These are phyloP conservation scores for Coniophora puteana DNA, from an alignment of 1,284 basidiomycete species.

Conservation along the genomic window DNA sequence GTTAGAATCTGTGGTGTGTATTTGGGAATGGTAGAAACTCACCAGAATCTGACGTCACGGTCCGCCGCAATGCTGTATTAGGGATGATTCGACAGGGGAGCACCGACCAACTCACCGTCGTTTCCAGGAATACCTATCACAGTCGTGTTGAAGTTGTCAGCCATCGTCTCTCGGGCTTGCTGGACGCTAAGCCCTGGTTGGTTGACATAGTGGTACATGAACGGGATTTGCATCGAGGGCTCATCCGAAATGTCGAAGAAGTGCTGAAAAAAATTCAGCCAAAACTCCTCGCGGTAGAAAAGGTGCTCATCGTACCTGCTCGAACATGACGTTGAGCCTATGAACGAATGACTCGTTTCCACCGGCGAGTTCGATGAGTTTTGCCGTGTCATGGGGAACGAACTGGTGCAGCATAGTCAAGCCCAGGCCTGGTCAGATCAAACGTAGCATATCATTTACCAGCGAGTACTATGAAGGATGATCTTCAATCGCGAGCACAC, in stretches of 20 bases:
- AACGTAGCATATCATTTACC: conserved; percentile 23
- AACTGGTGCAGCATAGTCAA: conserved; percentile 34
- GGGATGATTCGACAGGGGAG: conserved; percentile 3
- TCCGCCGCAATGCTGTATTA: background rate
- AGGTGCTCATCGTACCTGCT: conserved; percentile 32
- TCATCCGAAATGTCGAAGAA: conserved; percentile 58
- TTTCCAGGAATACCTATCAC: conserved; percentile 56
- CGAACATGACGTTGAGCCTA: conserved; percentile 54
- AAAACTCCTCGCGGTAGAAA: background rate
- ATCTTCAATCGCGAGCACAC: conserved; percentile 1
- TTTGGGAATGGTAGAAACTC: conserved; percentile 4
- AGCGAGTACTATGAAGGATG: conserved; percentile 40
- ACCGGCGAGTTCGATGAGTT: conserved; percentile 56
- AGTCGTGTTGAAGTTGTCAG: conserved; percentile 52
- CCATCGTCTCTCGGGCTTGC: conserved; percentile 49
- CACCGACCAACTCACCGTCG: conserved; percentile 43
- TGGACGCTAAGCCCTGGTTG: conserved; percentile 53
- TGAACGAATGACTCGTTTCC: conserved; percentile 49
- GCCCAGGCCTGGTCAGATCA: too few relatives aligned
- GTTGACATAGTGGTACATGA: conserved; percentile 65
- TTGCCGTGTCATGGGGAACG: conserved; percentile 60
- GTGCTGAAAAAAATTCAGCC: conserved; percentile 24
- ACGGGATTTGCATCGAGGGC: conserved; percentile 60
- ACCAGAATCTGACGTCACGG: conserved; percentile 41
- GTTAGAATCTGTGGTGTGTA: too few relatives aligned